Evolutionary conservation across 2,329 filamentous ascomycete species (phyloP).

Genomic region (Colletotrichum sp.): DNA sequence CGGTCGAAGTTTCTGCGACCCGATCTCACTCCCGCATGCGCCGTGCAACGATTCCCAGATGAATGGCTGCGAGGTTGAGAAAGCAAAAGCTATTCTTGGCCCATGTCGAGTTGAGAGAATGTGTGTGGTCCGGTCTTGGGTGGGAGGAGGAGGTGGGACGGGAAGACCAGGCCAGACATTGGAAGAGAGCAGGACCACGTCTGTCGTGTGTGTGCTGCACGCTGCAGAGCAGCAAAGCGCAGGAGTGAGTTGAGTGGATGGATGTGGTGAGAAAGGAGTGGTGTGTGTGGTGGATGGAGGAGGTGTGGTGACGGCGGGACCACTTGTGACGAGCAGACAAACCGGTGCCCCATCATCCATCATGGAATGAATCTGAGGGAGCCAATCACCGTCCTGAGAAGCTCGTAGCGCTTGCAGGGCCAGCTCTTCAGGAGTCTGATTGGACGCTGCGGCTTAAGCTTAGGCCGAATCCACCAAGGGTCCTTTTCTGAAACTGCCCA

Average conservation of each 20-base stretch:
- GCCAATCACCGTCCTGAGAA: constrained; percentile 28
- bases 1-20: constrained; percentile 19
- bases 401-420: constrained; percentile 29
- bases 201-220: neutral
- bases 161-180: constrained; percentile 8
- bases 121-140: neutral
- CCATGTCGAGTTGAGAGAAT: neutral
- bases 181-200: neutral
- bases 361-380: constrained; percentile 23
- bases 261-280: neutral
- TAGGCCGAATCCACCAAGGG: constrained; percentile 37
- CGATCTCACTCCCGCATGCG: constrained; percentile 21
- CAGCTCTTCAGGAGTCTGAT: constrained; percentile 34
- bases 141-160: constrained; percentile 12
- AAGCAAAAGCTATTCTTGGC: constrained; percentile 19
- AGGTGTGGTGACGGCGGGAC: neutral
- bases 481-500: constrained; percentile 27
- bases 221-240: neutral
- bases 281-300: neutral
- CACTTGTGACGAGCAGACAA: neutral
- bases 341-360: neutral
- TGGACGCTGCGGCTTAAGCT: constrained; percentile 33
- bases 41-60: constrained; percentile 11
- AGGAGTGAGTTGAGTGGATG: neutral
- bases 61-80: constrained; percentile 2